Percentiles rank a stretch among this genome's conserved stretches.
phyloP scores from a whole-genome alignment of 129 eudicot genomes.

The Deinandra increscens region DNA sequence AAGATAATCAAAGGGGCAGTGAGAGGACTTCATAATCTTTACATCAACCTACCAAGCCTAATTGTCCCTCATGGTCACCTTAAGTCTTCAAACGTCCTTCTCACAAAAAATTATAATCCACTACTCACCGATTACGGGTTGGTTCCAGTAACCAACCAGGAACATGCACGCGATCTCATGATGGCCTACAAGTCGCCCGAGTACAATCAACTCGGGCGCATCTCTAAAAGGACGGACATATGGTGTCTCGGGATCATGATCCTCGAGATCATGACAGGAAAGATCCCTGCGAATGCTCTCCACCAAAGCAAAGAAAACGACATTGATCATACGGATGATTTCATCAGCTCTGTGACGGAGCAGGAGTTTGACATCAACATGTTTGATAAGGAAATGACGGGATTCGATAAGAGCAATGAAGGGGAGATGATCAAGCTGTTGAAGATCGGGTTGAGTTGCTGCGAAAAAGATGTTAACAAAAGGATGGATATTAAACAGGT shows the following conservation, averaged over 20 bases:
- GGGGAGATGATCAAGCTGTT: slow-evolving; percentile 67
- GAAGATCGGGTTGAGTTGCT: slow-evolving; percentile 69
- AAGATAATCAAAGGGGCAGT: slow-evolving; percentile 63
- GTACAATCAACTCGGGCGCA: slow-evolving; percentile 40
- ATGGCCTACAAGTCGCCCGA: slow-evolving; percentile 70
- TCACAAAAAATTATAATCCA: slow-evolving; percentile 47
- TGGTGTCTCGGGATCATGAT: slow-evolving; percentile 81
- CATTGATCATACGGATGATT: slow-evolving; percentile 45
- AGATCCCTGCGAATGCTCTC: slow-evolving; percentile 49
- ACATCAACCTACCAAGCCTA: slow-evolving; percentile 56
- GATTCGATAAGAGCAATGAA: slow-evolving; percentile 34
- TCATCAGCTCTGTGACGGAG: slow-evolving; percentile 42
- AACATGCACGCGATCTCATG: slow-evolving; percentile 52
- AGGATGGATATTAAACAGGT: slow-evolving; percentile 70
- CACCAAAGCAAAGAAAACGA: slow-evolving; percentile 60
- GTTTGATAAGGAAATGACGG: slow-evolving; percentile 65
- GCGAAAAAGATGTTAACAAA: slow-evolving; percentile 52
- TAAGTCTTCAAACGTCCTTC: slow-evolving; percentile 67
- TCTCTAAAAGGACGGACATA: slow-evolving; percentile 54
- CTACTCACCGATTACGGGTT: slow-evolving; percentile 61
- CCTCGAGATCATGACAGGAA: slow-evolving; percentile 72
- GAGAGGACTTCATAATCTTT: slow-evolving; percentile 55
- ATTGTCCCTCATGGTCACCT: slow-evolving; percentile 68
- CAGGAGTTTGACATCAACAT: slow-evolving; percentile 39
- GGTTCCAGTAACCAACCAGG: slow-evolving; percentile 50